Conservation (phyloP, 352 stramenopile genomes). For the Stephanocyclus meneghinianus region DNA sequence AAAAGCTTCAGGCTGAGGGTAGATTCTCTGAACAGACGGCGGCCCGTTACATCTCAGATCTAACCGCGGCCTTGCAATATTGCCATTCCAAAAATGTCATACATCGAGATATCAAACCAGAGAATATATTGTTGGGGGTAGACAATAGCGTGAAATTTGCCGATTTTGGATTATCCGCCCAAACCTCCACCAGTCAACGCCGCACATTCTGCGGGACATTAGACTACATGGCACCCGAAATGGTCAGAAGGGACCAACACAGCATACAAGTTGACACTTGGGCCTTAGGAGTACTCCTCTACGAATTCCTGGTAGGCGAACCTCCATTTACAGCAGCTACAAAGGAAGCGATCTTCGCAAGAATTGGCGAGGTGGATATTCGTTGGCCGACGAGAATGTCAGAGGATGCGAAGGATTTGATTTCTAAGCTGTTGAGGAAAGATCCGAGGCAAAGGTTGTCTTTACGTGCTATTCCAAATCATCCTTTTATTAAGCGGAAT, state of each 20-base stretch:
- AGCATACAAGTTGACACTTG: constrained; percentile 98
- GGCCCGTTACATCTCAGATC: constrained; percentile 90
- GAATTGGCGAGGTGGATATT: constrained; percentile 96
- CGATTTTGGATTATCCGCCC: constrained; percentile 99
- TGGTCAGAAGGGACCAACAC: constrained; percentile 97
- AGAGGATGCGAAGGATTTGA: constrained; percentile 91
- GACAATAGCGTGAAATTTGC: constrained; percentile 97
- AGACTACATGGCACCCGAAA: constrained; percentile 75
- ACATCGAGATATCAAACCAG: constrained; percentile 98
- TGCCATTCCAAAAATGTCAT: constrained; percentile 99
- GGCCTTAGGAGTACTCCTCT: constrained; percentile 97
- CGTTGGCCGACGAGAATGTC: constrained; percentile 91
- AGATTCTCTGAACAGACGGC: too few relatives aligned
- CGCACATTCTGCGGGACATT: too few relatives aligned
- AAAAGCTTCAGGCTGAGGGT: constrained; percentile 85
- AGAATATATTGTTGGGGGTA: constrained; percentile 97
- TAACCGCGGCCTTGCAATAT: constrained; percentile 92
- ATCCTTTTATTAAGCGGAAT: constrained; percentile 91
- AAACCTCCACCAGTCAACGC: constrained; percentile 86
- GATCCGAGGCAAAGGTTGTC: constrained; percentile 91
- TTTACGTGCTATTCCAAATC: constrained; percentile 89
- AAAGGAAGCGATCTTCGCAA: constrained; percentile 86
- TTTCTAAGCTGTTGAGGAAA: constrained; percentile 91
- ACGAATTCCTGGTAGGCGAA: constrained; percentile 96
- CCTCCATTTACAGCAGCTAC: constrained; percentile 88